Percentiles rank a stretch among this genome's conserved stretches.
Evolutionary conservation across 2,329 filamentous ascomycete species (phyloP).

Genomic region (Cladosporium sp.): DNA sequence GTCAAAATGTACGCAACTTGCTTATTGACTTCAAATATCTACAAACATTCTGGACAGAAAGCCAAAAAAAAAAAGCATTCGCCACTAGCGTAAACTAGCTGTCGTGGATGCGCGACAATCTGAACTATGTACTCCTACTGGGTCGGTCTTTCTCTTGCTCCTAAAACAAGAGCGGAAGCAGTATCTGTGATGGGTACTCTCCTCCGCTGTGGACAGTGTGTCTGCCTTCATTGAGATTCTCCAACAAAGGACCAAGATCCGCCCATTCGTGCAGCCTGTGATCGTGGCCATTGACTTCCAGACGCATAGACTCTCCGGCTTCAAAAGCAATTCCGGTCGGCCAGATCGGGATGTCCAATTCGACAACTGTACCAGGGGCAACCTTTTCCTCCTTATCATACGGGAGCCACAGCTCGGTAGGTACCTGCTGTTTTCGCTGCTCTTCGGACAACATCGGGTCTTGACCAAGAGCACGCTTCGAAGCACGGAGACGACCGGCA

Average conservation of each 20-base stretch:
- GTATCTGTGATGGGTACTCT: neutral
- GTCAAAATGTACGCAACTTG: too few species aligned
- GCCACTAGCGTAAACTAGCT: too few species aligned
- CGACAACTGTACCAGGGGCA: too few species aligned
- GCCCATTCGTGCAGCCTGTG: neutral
- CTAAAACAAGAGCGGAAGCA: too few species aligned
- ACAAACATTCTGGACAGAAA: too few species aligned
- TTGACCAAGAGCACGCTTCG: neutral
- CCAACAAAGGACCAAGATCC: neutral
- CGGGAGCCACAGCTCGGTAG: too few species aligned
- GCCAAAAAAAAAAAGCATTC: too few species aligned
- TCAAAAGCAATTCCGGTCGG: slow-evolving; percentile 50
- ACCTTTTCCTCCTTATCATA: too few species aligned
- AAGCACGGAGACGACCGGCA: neutral
- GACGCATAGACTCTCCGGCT: slow-evolving; percentile 38
- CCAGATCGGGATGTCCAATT: slow-evolving; percentile 52
- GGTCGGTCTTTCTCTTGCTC: too few species aligned
- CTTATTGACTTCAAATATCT: too few species aligned
- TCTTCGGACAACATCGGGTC: neutral
- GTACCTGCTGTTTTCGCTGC: neutral
- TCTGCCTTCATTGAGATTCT: neutral
- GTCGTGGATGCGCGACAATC: too few species aligned
- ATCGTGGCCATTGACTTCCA: slow-evolving; percentile 19
- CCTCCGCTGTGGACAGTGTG: neutral
- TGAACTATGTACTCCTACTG: too few species aligned